These are phyloP conservation scores for Verbena officinalis DNA, from an alignment of 257 asterid genomes.

Conservation along the genomic window DNA sequence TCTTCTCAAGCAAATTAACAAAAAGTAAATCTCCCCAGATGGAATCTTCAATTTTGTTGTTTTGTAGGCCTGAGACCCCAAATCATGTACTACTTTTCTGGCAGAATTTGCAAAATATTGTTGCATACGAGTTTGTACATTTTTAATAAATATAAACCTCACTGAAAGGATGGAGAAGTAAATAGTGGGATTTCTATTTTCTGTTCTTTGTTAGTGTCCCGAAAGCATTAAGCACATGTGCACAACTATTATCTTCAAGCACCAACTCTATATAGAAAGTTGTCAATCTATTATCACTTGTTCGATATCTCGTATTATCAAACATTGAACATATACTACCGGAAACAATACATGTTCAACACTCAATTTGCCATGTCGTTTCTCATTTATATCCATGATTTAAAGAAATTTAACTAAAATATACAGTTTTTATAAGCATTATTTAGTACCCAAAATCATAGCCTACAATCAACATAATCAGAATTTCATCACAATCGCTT, in stretches of 20 bases:
- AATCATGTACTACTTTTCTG: not conserved
- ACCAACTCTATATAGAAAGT: not conserved
- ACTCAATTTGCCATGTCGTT: no score
- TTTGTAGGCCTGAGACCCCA: not conserved
- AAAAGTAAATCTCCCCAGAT: conserved; percentile 24
- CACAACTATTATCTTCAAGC: not conserved
- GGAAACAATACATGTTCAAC: no score
- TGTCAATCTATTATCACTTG: no score
- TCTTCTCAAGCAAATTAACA: conserved; percentile 79
- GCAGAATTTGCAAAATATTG: not conserved
- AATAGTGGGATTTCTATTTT: not conserved
- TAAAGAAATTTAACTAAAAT: no score
- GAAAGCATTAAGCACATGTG: not conserved
- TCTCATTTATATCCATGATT: no score
- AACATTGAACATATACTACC: no score
- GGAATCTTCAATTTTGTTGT: not conserved
- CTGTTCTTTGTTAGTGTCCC: not conserved
- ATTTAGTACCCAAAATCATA: no score
- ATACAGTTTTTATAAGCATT: no score
- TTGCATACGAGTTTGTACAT: not conserved
- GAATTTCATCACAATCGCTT: no score
- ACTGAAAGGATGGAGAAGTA: not conserved
- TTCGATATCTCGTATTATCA: no score
- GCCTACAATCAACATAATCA: no score
- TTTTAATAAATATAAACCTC: not conserved